Evolutionary conservation across 2,329 filamentous ascomycete genomes (phyloP), one percentile per base, ranked within the genome.

Genomic region (Pseudogymnoascus sp.): DNA sequence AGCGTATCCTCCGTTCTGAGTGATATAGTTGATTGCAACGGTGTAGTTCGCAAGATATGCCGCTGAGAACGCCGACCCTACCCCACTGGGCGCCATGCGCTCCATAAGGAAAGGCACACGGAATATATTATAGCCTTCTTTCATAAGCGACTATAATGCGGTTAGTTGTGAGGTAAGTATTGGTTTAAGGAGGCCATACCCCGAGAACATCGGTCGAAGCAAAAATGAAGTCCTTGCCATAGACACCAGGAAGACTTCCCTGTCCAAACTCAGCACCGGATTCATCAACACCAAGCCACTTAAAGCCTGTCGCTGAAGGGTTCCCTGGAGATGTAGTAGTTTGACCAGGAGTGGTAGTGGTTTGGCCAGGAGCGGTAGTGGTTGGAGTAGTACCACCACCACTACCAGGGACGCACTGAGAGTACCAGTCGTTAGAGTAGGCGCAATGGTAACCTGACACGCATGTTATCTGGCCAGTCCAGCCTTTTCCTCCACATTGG

Each of bases 241-340:
- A 76, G 1, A 73, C 73, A 8, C 85, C 85, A 1, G 85, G 85
- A 33, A 86, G 75, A 61, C 76, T 79, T 24, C 70, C 74, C 64
- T 81, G 77, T 42, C 85, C 85, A 65, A 88, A 88, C 67, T 89
- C 86, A 44, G 84, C 84, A 11, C 84, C 85, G 19, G 82, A 81
- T 70, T 86, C 71, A 60, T 70, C 71, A 44, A 69, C 70, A 60
- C 68, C 68, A 14, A 62, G 21, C 61, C 62, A 64, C 44, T 42
- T 64, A 21, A 38, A 31, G 44, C 61, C 44, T 26, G 24, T 56
- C 19, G 42, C 61, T 14, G 44, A 50, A 50, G 44, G 44, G 44
- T 50, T 50, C 24, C 3, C 14, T 16, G 56, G 3, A 60, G 56
- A 33, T 3, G 19, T 19, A 19, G 19, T 19, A 19, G 19, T 19